Conservation (phyloP, 192 early-diverging fungal species). For the Backusella westeae region DNA sequence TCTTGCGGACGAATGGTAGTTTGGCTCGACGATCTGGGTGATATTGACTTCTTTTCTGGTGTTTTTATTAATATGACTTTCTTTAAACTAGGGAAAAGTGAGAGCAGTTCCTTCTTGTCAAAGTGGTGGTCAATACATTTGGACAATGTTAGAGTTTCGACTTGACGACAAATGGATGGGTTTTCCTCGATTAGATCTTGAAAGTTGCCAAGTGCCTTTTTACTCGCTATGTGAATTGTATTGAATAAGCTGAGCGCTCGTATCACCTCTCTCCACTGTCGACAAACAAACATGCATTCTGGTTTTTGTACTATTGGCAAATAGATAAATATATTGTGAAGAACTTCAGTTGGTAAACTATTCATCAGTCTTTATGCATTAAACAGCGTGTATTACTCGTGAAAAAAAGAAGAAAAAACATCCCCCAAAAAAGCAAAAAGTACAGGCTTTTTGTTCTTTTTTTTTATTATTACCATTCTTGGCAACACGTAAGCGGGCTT, state of each 20-base stretch:
- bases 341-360: not conserved
- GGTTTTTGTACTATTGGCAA: not conserved
- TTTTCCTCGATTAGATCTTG: not conserved
- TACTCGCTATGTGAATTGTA: not conserved
- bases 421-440: not conserved
- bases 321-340: not conserved
- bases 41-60: not conserved
- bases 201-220: not conserved
- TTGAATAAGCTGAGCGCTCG: not conserved
- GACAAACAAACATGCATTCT: not conserved
- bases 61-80: not conserved
- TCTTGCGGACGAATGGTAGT: not conserved
- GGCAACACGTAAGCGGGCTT: not conserved
- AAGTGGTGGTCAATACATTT: not conserved
- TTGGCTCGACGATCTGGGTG: not conserved
- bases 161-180: not conserved
- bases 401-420: not conserved
- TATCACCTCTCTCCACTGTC: not conserved
- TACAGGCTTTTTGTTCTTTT: not conserved
- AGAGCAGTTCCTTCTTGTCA: not conserved
- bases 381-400: not conserved
- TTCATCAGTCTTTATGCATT: not conserved
- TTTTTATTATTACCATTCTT: not conserved
- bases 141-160: not conserved
- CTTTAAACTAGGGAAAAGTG: not conserved